phyloP scores from a whole-genome alignment of 805 yeast species.

The Ogataea corticis region DNA sequence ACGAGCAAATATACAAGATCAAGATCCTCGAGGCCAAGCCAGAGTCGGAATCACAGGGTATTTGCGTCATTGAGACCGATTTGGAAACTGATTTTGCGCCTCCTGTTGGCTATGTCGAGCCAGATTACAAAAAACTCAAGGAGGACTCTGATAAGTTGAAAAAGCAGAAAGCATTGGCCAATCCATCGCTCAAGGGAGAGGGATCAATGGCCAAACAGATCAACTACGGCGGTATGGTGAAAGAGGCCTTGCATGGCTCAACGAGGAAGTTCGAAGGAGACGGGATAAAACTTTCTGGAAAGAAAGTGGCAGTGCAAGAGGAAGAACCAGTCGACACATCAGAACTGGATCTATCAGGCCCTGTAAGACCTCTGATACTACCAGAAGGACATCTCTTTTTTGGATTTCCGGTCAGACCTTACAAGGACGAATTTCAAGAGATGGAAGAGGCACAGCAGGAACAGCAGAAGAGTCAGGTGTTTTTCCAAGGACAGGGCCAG shows the following conservation, averaged over 20 bases:
- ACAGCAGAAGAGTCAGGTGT: slow-evolving; percentile 10
- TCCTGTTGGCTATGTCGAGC: slow-evolving; percentile 97
- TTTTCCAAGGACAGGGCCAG: slow-evolving; percentile 71
- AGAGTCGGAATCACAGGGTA: slow-evolving; percentile 58
- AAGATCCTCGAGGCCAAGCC: slow-evolving; percentile 89
- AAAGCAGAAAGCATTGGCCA: slow-evolving; percentile 40
- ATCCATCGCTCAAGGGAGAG: slow-evolving; percentile 35
- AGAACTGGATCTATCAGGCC: slow-evolving; percentile 51
- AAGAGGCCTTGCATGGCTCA: slow-evolving; percentile 37
- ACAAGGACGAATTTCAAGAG: slow-evolving; percentile 40
- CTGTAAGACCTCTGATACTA: slow-evolving; percentile 69
- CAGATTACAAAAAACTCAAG: slow-evolving; percentile 53
- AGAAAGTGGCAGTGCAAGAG: slow-evolving; percentile 32
- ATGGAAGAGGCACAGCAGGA: slow-evolving; percentile 27
- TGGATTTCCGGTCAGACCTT: slow-evolving; percentile 78
- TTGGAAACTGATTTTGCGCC: slow-evolving; percentile 97
- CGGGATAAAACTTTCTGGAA: slow-evolving; percentile 75
- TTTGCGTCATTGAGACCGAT: slow-evolving; percentile 96
- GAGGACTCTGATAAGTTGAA: slow-evolving; percentile 40
- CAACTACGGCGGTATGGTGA: slow-evolving; percentile 60
- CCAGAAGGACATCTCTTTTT: slow-evolving; percentile 89
- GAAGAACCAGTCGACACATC: slow-evolving; percentile 18
- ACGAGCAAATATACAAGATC: slow-evolving; percentile 73
- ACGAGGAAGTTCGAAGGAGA: slow-evolving; percentile 50
- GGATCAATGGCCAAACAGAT: slow-evolving; percentile 80